Conservation (phyloP, 148 eudicot genomes). For the Suaeda aralocaspica region DNA sequence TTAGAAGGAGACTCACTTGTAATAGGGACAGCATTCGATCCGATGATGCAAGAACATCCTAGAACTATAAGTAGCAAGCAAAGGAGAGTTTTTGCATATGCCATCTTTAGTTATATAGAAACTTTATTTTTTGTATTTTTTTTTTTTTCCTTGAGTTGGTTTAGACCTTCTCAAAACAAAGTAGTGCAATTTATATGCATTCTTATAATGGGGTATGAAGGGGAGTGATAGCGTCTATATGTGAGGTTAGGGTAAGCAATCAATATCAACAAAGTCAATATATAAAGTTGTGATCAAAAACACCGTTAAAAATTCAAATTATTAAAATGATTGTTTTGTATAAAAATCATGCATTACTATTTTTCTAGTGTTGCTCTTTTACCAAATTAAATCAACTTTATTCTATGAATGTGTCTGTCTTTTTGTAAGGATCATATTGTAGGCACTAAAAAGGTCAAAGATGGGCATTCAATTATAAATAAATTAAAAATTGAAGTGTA, state of each 20-base stretch:
- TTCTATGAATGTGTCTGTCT: neutral
- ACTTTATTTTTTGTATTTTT: neutral
- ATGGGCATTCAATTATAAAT: neutral
- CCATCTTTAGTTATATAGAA: constrained; percentile 9
- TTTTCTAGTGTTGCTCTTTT: neutral
- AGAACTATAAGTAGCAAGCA: constrained; percentile 25
- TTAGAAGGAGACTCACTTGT: constrained; percentile 31
- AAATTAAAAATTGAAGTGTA: neutral
- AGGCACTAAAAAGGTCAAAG: constrained; percentile 15
- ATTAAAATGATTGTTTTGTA: neutral
- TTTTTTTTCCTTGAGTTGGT: neutral
- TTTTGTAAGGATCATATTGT: neutral
- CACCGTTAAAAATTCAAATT: neutral
- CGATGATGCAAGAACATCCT: constrained; percentile 25
- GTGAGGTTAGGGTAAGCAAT: constrained; percentile 24
- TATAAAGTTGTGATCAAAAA: constrained; percentile 12
- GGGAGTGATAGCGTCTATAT: neutral
- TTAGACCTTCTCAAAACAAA: constrained; percentile 14
- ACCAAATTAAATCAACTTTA: constrained; percentile 19
- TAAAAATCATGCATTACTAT: neutral
- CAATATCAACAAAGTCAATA: constrained; percentile 30
- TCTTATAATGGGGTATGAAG: constrained; percentile 7
- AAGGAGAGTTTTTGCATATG: constrained; percentile 26
- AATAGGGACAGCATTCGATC: constrained; percentile 37
- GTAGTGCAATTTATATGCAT: constrained; percentile 28